Conservation (phyloP, 2,329 filamentous ascomycete species). For the Diaporthe citri region DNA sequence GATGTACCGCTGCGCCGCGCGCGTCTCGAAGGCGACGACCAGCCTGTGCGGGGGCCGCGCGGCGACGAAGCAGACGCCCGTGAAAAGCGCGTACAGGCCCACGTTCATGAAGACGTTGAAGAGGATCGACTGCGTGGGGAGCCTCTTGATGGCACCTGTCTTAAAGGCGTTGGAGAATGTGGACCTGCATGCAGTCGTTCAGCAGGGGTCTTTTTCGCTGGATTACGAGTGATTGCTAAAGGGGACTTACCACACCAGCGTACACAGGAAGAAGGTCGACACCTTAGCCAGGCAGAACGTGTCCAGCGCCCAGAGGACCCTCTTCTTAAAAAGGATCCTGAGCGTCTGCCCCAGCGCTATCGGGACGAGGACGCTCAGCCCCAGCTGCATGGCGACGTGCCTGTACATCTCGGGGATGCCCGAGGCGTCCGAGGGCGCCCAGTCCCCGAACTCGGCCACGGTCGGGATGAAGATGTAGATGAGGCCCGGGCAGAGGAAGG, state of each 20-base stretch:
- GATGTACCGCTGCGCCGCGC: conserved; percentile 49
- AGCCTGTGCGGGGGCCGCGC: conserved; percentile 57
- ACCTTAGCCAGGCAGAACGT: conserved; percentile 66
- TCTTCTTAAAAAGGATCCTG: conserved; percentile 62
- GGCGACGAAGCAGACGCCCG: conserved; percentile 69
- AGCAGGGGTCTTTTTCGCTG: too few species aligned
- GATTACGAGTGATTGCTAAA: too few species aligned
- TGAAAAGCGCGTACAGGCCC: conserved; percentile 73
- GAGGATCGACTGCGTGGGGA: conserved; percentile 71
- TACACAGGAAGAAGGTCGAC: conserved; percentile 60
- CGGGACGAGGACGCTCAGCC: conserved; percentile 75
- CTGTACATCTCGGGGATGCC: conserved; percentile 73
- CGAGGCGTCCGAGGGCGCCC: conserved; percentile 65
- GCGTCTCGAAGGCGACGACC: conserved; percentile 49
- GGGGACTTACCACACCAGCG: conserved; percentile 62
- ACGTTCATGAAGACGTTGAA: conserved; percentile 78
- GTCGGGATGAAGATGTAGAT: conserved; percentile 71
- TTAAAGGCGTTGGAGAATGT: conserved; percentile 76
- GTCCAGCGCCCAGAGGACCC: conserved; percentile 65
- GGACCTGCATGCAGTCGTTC: conserved; percentile 60
- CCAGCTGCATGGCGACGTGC: conserved; percentile 76
- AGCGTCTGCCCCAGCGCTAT: conserved; percentile 72
- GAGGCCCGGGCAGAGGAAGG: conserved; percentile 75
- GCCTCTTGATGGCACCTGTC: conserved; percentile 69
- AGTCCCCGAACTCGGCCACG: conserved; percentile 62